Percentiles rank a stretch among this genome's conserved stretches.
Evolutionary conservation across 2,329 filamentous ascomycete species (phyloP).

Genomic region (Pseudogymnoascus sp.): DNA sequence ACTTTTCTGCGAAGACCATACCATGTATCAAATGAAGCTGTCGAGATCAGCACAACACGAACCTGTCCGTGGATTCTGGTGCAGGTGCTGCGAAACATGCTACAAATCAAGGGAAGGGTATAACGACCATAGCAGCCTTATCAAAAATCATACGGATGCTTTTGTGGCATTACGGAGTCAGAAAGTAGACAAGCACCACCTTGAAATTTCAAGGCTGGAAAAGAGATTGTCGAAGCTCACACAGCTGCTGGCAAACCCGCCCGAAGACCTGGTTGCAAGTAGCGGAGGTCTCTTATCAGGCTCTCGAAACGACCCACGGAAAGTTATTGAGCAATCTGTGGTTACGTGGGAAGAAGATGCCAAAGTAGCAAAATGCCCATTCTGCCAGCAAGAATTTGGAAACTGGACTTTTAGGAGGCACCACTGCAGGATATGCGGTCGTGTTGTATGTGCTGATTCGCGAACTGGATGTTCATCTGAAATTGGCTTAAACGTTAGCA

Average conservation of each 20-base stretch:
- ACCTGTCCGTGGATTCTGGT: conserved; percentile 84
- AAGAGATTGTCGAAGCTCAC: conserved; percentile 88
- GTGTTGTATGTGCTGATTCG: conserved; percentile 84
- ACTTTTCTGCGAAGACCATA: conserved; percentile 94
- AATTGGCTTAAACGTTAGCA: conserved; percentile 68
- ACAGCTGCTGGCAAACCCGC: conserved; percentile 67
- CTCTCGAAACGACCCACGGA: conserved; percentile 62
- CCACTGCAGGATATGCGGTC: conserved; percentile 88
- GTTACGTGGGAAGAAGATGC: conserved; percentile 94
- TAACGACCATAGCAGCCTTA: conserved; percentile 71
- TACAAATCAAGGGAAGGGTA: conserved; percentile 96
- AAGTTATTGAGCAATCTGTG: conserved; percentile 79
- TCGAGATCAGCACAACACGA: conserved; percentile 84
- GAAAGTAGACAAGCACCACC: conserved; percentile 71
- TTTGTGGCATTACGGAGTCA: conserved; percentile 67
- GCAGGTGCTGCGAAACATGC: conserved; percentile 95
- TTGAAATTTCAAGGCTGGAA: conserved; percentile 84
- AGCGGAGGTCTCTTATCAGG: conserved; percentile 47
- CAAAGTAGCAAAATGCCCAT: conserved; percentile 72
- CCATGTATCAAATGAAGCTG: conserved; percentile 99
- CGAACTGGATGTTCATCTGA: conserved; percentile 78
- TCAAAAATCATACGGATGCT: conserved; percentile 60
- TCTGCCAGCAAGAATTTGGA: conserved; percentile 92
- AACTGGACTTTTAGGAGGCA: conserved; percentile 88
- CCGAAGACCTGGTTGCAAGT: conserved; percentile 52